A percentile compares a stretch with the other conserved stretches of the same genome.
Conservation (phyloP, 352 stramenopile genomes). For the Phytophthora boehmeriae region DNA sequence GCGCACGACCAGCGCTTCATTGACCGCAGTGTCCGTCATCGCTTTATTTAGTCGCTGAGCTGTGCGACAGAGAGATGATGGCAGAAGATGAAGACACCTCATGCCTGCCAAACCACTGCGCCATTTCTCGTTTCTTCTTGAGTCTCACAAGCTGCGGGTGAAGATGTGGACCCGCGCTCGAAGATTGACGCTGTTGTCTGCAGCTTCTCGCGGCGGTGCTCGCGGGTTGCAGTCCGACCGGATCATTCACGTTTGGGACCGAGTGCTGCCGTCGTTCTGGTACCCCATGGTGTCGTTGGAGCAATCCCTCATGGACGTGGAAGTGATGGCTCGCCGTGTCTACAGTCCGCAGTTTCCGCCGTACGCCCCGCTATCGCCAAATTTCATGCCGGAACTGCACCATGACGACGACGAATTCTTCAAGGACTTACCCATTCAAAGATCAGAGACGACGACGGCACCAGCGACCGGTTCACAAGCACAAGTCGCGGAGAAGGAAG, state of each 20-base stretch:
- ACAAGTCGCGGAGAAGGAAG: conserved; percentile 22
- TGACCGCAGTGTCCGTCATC: neutral
- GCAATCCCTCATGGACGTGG: conserved; percentile 73
- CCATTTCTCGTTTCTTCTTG: neutral
- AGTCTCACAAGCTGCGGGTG: neutral
- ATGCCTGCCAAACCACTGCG: too few species aligned
- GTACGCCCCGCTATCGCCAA: conserved; percentile 28
- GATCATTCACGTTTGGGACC: conserved; percentile 46
- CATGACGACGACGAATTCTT: conserved; percentile 60
- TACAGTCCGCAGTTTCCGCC: conserved; percentile 35
- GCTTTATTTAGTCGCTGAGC: conserved; percentile 1
- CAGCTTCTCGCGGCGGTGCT: neutral
- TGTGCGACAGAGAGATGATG: too few species aligned
- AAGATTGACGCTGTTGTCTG: conserved; percentile 1
- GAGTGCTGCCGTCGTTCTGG: conserved; percentile 53
- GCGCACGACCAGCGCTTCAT: conserved; percentile 31
- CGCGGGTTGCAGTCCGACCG: conserved; percentile 30
- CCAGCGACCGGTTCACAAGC: conserved; percentile 9
- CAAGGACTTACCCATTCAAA: conserved; percentile 44
- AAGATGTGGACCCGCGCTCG: conserved; percentile 15
- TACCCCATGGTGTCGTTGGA: conserved; percentile 58
- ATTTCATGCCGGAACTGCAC: conserved; percentile 26
- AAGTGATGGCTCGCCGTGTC: conserved; percentile 39
- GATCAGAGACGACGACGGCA: conserved; percentile 15
- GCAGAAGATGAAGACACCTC: too few species aligned